Evolutionary conservation across 164 flowering plant genomes (phyloP).

Genomic region (Santalum album): DNA sequence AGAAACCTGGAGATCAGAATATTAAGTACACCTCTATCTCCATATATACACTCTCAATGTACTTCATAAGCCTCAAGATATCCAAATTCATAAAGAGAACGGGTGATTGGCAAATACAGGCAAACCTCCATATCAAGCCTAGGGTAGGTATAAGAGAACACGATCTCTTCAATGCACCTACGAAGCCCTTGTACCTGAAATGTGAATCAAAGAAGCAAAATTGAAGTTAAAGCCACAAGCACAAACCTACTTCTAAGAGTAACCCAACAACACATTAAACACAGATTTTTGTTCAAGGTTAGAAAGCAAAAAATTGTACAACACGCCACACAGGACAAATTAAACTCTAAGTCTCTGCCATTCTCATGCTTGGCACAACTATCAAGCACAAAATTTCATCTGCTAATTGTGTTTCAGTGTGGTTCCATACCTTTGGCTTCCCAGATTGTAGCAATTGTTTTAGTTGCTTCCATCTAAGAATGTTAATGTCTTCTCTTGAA

Average conservation of each 20-base stretch:
- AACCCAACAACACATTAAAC: too few relatives aligned
- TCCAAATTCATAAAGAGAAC: not conserved
- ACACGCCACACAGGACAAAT: too few relatives aligned
- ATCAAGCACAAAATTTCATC: too few relatives aligned
- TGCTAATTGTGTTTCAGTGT: too few relatives aligned
- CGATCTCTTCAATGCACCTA: constrained; percentile 80
- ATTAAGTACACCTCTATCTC: too few relatives aligned
- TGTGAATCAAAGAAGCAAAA: not conserved
- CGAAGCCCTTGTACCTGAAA: constrained; percentile 59
- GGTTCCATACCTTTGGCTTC: constrained; percentile 53
- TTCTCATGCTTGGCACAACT: too few relatives aligned
- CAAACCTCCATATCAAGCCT: constrained; percentile 94
- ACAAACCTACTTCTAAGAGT: not conserved
- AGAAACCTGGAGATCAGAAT: constrained; percentile 48
- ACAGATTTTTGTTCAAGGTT: too few relatives aligned
- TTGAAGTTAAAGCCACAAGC: not conserved
- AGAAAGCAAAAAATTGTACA: too few relatives aligned
- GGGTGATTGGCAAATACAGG: not conserved
- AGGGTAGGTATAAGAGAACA: constrained; percentile 79
- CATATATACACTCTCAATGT: too few relatives aligned
- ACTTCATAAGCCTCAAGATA: not conserved
- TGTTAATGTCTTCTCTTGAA: constrained; percentile 57
- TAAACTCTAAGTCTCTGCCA: too few relatives aligned
- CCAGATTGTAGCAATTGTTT: constrained; percentile 60
- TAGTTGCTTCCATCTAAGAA: constrained; percentile 72